Evolutionary conservation across 441 rosid species (phyloP).

Genomic region (Gossypium trilobum): DNA sequence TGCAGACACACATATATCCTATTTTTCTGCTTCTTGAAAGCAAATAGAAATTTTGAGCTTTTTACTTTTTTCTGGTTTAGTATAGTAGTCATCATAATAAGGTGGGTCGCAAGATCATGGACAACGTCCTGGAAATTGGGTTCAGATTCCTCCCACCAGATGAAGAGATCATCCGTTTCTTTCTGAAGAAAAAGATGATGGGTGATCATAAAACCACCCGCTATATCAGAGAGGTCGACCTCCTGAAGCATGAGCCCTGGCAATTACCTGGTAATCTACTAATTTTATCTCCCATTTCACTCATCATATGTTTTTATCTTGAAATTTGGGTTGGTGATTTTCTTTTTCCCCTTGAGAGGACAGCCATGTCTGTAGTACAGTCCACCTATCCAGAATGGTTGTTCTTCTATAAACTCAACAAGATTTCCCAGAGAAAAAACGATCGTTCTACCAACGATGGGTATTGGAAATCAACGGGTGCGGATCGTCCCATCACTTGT

Average conservation of each 20-base stretch:
- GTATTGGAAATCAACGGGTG: conserved; percentile 47
- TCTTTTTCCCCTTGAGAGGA: background rate
- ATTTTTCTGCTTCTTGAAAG: background rate
- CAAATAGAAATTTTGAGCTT: background rate
- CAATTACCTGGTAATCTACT: conserved; percentile 25
- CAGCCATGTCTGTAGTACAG: conserved; percentile 21
- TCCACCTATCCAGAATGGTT: conserved; percentile 30
- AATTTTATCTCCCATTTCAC: background rate
- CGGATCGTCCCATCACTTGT: conserved; percentile 19
- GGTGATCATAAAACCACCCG: background rate
- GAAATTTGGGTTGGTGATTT: background rate
- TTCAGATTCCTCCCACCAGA: conserved; percentile 37
- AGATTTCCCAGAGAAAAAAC: conserved; percentile 17
- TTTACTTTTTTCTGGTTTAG: background rate
- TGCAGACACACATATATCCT: background rate
- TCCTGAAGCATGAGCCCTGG: conserved; percentile 45
- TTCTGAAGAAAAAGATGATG: conserved; percentile 16
- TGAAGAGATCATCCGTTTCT: conserved; percentile 25
- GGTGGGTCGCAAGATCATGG: background rate
- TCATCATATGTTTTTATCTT: background rate
- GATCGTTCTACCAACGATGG: conserved; percentile 31
- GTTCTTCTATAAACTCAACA: conserved; percentile 30
- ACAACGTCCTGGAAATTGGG: conserved; percentile 14
- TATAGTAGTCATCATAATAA: background rate
- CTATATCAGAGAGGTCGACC: conserved; percentile 21